A percentile compares a stretch with the other conserved stretches of the same genome.
phyloP scores from a whole-genome alignment of 164 flowering plant genomes.

The Tetracentron sinense region DNA sequence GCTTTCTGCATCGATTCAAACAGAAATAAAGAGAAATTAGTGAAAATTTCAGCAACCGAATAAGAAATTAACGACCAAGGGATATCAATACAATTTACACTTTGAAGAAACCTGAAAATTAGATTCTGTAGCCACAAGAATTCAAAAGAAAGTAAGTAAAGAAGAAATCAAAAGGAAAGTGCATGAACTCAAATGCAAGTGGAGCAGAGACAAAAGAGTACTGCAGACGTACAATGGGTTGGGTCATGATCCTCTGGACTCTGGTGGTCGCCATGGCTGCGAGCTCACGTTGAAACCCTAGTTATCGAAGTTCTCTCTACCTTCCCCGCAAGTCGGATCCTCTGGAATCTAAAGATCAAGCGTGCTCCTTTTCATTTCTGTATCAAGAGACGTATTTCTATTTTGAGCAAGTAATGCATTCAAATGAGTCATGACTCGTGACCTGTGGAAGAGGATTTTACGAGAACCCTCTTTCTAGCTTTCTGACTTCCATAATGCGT shows the following conservation, averaged over 20 bases:
- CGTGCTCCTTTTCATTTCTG: no score
- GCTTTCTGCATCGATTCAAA: slow-evolving; percentile 18
- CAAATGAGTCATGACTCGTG: no score
- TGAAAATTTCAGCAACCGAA: background rate
- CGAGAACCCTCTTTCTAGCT: no score
- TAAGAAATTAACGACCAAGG: no score
- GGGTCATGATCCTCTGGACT: slow-evolving; percentile 77
- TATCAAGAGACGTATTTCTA: no score
- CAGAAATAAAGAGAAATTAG: background rate
- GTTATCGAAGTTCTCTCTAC: no score
- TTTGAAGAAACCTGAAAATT: slow-evolving; percentile 41
- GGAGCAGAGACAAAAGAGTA: background rate
- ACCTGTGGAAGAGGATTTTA: no score
- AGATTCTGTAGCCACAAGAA: slow-evolving; percentile 21
- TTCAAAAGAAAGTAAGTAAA: background rate
- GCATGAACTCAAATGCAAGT: background rate
- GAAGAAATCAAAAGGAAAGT: background rate
- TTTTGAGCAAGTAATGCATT: no score
- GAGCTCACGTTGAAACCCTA: no score
- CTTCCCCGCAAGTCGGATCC: no score
- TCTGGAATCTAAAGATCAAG: no score
- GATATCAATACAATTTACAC: slow-evolving; percentile 17
- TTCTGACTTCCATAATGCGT: no score
- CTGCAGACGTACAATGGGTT: slow-evolving; percentile 45
- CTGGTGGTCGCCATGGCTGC: slow-evolving; percentile 75